Evolutionary conservation across 805 yeast species (phyloP).

Genomic region (Dipodascus geniculatus): DNA sequence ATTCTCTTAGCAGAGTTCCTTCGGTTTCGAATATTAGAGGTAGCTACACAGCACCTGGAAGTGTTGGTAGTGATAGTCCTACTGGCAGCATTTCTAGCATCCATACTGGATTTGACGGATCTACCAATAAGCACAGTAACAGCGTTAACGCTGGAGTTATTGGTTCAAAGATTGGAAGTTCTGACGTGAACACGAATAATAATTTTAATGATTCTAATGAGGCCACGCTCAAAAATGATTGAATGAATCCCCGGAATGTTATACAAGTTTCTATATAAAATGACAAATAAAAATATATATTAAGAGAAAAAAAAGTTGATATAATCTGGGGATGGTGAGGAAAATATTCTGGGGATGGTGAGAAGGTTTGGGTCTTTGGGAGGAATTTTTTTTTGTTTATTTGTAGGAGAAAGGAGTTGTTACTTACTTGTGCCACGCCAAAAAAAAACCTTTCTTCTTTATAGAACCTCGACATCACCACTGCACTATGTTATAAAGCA

Average conservation of each 20-base stretch:
- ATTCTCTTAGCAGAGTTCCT: constrained; percentile 8
- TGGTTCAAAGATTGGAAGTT: constrained; percentile 13
- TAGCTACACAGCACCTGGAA: constrained; percentile 1
- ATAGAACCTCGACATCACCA: background rate
- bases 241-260: constrained; percentile 2
- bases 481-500: background rate
- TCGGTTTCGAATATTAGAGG: constrained; percentile 4
- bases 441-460: too few species aligned
- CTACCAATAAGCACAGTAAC: constrained; percentile 1
- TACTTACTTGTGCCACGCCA: background rate
- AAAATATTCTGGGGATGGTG: background rate
- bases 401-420: background rate
- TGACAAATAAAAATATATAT: background rate
- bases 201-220: constrained; percentile 14
- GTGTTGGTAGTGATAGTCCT: constrained; percentile 6
- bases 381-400: background rate
- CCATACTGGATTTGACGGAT: constrained; percentile 3
- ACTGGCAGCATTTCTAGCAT: constrained; percentile 9
- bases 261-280: background rate
- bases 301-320: too few species aligned
- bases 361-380: background rate
- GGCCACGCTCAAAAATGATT: constrained; percentile 5
- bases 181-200: constrained; percentile 13
- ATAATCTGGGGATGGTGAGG: too few species aligned
- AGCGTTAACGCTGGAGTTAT: constrained; percentile 14